A percentile compares a stretch with the other conserved stretches of the same genome.
Conservation (phyloP, 495 filamentous ascomycete species). For the Glonium stellatum region DNA sequence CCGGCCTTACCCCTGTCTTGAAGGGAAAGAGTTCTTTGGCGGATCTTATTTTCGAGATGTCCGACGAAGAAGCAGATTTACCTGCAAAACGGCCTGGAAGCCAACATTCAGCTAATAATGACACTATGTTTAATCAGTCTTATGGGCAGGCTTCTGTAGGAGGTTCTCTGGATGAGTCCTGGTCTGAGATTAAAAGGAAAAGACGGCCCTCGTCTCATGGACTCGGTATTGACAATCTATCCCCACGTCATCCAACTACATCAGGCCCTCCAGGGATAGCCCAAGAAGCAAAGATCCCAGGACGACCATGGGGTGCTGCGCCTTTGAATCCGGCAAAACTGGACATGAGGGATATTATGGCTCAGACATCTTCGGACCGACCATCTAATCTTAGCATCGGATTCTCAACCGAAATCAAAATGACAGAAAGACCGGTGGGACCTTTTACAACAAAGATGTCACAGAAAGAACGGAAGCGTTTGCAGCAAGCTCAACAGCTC, state of each 20-base stretch:
- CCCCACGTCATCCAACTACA: not conserved
- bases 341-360: constrained; percentile 78
- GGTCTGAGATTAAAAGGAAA: constrained; percentile 13
- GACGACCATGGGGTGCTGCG: constrained; percentile 56
- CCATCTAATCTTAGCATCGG: constrained; percentile 70
- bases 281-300: constrained; percentile 19
- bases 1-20: constrained; percentile 42
- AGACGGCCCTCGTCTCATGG: constrained; percentile 5
- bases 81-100: not conserved
- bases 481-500: constrained; percentile 46
- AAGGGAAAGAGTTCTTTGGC: constrained; percentile 54
- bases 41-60: constrained; percentile 94
- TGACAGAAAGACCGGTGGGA: constrained; percentile 25
- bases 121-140: not conserved
- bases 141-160: constrained; percentile 4
- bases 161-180: constrained; percentile 15
- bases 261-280: not conserved
- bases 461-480: constrained; percentile 83
- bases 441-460: constrained; percentile 55
- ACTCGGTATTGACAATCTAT: not conserved
- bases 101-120: constrained; percentile 2
- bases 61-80: constrained; percentile 49
- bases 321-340: constrained; percentile 55
- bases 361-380: constrained; percentile 55
- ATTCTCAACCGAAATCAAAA: constrained; percentile 43